Evolutionary conservation across 805 yeast genomes (phyloP).

Genomic region (Nakazawaea holstii): DNA sequence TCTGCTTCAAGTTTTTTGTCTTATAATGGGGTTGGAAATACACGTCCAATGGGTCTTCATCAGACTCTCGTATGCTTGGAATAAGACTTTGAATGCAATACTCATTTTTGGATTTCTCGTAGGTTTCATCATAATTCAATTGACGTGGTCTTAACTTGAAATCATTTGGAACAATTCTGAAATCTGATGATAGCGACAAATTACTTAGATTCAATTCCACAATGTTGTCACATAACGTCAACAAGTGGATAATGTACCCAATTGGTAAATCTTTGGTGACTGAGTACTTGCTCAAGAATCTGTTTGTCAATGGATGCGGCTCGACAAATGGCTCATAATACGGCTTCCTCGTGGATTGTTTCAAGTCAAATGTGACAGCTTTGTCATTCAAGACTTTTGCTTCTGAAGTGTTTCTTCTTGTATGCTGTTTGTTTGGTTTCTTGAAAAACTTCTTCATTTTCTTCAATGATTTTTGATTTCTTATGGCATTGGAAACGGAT

Average conservation of each 20-base stretch:
- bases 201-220: slow-evolving; percentile 50
- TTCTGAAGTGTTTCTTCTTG: slow-evolving; percentile 14
- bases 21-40: slow-evolving; percentile 6
- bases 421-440: slow-evolving; percentile 9
- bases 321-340: slow-evolving; percentile 27
- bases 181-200: slow-evolving; percentile 63
- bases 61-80: slow-evolving; percentile 16
- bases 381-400: slow-evolving; percentile 4
- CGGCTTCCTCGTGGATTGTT: slow-evolving; percentile 11
- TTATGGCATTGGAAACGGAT: background rate
- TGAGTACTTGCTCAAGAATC: slow-evolving; percentile 57
- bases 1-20: slow-evolving; percentile 5
- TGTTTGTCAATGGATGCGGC: slow-evolving; percentile 57
- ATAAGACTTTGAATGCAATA: slow-evolving; percentile 7
- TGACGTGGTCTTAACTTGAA: slow-evolving; percentile 28
- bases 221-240: slow-evolving; percentile 64
- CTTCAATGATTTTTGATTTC: background rate
- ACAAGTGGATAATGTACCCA: slow-evolving; percentile 66
- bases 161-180: slow-evolving; percentile 37
- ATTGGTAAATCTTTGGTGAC: slow-evolving; percentile 72
- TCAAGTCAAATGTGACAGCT: slow-evolving; percentile 3
- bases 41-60: slow-evolving; percentile 12
- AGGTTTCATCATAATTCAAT: slow-evolving; percentile 22
- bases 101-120: background rate
- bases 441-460: background rate